These are phyloP conservation scores for Fusarium lateritium DNA, from an alignment of 2,329 filamentous ascomycete genomes.

Conservation along the genomic window DNA sequence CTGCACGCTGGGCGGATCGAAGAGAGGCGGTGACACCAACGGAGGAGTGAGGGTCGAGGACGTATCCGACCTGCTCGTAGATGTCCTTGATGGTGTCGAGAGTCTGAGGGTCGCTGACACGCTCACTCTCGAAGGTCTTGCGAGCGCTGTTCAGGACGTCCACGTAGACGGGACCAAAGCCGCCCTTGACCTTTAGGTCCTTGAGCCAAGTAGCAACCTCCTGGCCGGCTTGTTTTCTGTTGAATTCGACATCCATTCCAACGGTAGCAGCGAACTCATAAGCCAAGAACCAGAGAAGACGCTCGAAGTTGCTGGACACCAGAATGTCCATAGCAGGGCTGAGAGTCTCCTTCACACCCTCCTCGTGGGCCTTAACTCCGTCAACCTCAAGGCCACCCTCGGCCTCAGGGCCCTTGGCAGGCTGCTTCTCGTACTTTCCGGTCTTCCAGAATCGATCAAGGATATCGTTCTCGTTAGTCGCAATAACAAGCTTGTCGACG, in stretches of 20 bases:
- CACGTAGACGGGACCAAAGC: conserved; percentile 82
- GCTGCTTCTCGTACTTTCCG: conserved; percentile 89
- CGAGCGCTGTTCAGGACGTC: conserved; percentile 80
- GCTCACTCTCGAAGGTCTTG: conserved; percentile 85
- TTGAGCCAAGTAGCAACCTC: conserved; percentile 84
- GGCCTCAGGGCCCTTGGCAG: conserved; percentile 69
- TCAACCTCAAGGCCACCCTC: conserved; percentile 76
- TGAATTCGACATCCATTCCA: conserved; percentile 75
- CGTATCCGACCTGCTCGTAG: conserved; percentile 76
- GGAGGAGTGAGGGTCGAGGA: conserved; percentile 93
- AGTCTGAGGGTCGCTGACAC: conserved; percentile 76
- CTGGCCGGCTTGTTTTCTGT: conserved; percentile 79
- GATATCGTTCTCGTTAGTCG: conserved; percentile 98
- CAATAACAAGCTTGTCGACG: conserved; percentile 88
- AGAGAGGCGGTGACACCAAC: conserved; percentile 85
- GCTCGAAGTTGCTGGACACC: conserved; percentile 96
- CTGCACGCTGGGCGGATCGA: conserved; percentile 73
- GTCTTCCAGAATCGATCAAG: conserved; percentile 95
- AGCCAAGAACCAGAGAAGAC: conserved; percentile 92
- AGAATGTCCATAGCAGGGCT: conserved; percentile 98
- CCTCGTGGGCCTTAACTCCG: conserved; percentile 74
- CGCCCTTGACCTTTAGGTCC: conserved; percentile 83
- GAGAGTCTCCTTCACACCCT: conserved; percentile 90
- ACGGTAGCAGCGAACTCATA: conserved; percentile 75
- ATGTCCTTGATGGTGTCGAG: conserved; percentile 73